Base-by-base conservation (phyloP, 2,329 filamentous ascomycete genomes). In the Lachnellula occidentalis region DNA sequence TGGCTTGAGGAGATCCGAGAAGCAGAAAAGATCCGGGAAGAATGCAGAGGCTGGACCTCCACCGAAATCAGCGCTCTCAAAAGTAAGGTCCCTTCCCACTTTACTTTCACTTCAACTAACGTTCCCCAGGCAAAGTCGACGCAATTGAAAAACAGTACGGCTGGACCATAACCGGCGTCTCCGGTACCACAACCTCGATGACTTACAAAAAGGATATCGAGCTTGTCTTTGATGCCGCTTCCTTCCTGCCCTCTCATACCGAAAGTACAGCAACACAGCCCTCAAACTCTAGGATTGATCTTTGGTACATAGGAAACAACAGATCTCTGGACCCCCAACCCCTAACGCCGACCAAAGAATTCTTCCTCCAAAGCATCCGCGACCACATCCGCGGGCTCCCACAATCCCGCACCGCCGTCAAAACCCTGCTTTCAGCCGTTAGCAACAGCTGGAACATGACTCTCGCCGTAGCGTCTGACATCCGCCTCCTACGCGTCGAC, bases 31-130 rank as follows among this genome's bases (percentile, higher is more conserved):
- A 78, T 95, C 24, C 82, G 88, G 58, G 91, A 96, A 69, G 88
- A 95, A 65, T 95, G 88, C 68, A 84, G 92, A 51, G 92, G 92
- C 39, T 96, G 92, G 86, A 92, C 86, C 54, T 82, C 86, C 50
- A 85, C 80, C 27, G 94, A 97, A 71, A 89, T 97, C 59, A 80
- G 80, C 59, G 75, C 76, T 39, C 76, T 95, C n/a, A 91, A 92
- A 79, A 81, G 88, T 89, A 78, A 68, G 75, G 66, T 21, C 17
- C 21, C n/a, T 31, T 21, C 47, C 15, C 5, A 7, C 11, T 42
- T 27, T 34, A 8, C 8, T 8, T 47, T 19, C 55, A 49, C 57
- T 73, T 80, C 68, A 81, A 45, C n/a, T 19, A 36, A 34, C 42
- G 52, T 12, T n/a, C 36, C 43, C 2, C 64, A 90, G 87, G 74